Percentiles rank a stretch among this genome's conserved stretches.
Conservation (phyloP, 345 rosid species). For the Firmiana major region DNA sequence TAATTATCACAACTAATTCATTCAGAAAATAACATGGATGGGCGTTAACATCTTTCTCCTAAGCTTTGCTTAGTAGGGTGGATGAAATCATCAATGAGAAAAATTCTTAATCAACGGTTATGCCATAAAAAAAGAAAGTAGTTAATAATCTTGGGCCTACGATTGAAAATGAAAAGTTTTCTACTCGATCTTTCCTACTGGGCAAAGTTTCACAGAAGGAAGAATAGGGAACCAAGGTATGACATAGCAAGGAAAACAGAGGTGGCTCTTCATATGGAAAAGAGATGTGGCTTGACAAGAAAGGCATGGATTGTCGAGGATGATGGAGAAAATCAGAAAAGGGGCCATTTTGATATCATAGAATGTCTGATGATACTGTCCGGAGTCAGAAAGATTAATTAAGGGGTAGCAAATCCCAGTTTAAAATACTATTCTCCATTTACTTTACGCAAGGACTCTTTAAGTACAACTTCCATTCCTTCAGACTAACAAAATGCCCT, state of each 20-base stretch:
- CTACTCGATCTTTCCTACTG: neutral
- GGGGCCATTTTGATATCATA: neutral
- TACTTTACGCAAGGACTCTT: neutral
- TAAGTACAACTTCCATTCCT: neutral
- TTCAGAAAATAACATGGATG: neutral
- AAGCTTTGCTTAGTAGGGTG: neutral
- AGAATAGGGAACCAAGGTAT: neutral
- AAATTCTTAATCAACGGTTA: neutral
- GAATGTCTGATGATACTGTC: neutral
- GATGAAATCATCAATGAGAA: neutral
- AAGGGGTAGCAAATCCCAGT: neutral
- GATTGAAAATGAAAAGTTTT: neutral
- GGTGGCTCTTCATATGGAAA: conserved; percentile 2
- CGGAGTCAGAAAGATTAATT: neutral
- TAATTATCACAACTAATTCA: neutral
- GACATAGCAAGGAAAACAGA: conserved; percentile 10
- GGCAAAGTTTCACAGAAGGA: neutral
- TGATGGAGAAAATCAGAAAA: neutral
- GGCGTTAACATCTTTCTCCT: neutral
- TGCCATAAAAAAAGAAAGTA: neutral
- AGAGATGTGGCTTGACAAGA: neutral
- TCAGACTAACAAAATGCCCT: neutral
- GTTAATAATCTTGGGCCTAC: neutral
- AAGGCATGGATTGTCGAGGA: neutral
- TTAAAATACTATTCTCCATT: neutral